Conservation (phyloP, 73 alveolate species). For the Paramecium biaurelia region DNA sequence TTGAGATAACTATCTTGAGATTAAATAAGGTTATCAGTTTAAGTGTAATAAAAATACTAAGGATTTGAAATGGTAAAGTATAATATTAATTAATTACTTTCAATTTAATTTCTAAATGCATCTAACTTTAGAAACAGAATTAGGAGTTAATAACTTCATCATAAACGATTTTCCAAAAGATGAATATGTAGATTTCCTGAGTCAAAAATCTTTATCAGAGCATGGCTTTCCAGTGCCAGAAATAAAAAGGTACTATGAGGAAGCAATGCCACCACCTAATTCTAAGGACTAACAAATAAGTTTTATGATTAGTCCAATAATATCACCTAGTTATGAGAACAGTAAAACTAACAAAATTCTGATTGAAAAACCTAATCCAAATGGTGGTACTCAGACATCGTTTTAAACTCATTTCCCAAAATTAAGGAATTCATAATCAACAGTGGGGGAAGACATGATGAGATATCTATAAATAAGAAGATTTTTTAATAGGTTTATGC, state of each 20-base stretch:
- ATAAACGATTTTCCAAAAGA: background rate
- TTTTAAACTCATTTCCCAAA: background rate
- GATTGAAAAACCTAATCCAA: background rate
- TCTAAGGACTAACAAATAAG: background rate
- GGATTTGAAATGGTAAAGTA: background rate
- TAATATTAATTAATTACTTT: background rate
- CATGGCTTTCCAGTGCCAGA: constrained; percentile 27
- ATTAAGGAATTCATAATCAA: background rate
- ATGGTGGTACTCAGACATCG: background rate
- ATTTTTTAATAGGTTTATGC: constrained; percentile 32
- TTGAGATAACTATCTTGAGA: background rate
- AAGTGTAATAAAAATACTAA: background rate
- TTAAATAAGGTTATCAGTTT: background rate
- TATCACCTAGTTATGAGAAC: background rate
- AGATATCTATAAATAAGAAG: background rate
- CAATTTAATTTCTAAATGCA: background rate
- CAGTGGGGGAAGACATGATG: background rate
- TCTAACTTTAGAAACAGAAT: constrained; percentile 39
- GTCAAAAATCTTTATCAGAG: constrained; percentile 24
- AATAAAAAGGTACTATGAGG: background rate
- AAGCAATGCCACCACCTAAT: constrained; percentile 35
- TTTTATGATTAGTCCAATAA: background rate
- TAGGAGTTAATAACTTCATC: constrained; percentile 8
- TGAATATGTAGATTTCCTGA: constrained; percentile 15
- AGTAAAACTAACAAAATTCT: background rate